phyloP scores from a whole-genome alignment of 495 filamentous ascomycete species.

The Lasiosphaeria hispida region DNA sequence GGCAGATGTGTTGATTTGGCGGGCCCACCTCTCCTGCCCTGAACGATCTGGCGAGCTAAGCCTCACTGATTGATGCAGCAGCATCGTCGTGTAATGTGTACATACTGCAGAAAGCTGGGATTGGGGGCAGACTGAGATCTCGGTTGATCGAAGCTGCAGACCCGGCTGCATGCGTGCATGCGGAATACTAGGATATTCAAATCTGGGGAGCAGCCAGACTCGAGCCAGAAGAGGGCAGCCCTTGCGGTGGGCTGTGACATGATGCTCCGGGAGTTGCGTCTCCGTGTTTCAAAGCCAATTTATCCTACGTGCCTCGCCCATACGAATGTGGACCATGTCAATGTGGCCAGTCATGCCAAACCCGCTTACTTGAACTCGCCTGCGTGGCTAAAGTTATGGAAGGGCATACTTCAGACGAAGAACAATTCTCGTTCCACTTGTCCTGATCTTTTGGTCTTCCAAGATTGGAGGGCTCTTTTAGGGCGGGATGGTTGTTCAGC shows the following conservation, averaged over 20 bases:
- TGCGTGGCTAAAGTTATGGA: conserved; percentile 8
- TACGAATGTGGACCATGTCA: background rate
- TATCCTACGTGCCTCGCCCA: conserved; percentile 11
- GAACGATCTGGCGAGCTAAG: too few relatives aligned
- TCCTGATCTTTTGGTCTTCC: background rate
- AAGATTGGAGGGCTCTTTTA: background rate
- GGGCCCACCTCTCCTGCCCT: too few relatives aligned
- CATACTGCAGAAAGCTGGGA: background rate
- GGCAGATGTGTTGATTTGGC: too few relatives aligned
- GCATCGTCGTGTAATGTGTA: background rate
- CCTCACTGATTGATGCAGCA: background rate
- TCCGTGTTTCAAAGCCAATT: conserved; percentile 28
- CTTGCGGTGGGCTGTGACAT: background rate
- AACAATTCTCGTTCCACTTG: background rate
- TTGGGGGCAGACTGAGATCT: too few relatives aligned
- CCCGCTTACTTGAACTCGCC: conserved; percentile 2
- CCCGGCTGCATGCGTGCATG: too few relatives aligned
- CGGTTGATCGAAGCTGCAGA: too few relatives aligned
- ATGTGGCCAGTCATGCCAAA: conserved; percentile 3
- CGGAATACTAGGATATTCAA: too few relatives aligned
- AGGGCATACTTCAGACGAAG: background rate
- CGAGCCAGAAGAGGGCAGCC: too few relatives aligned
- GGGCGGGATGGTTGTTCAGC: background rate
- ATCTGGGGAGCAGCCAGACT: too few relatives aligned
- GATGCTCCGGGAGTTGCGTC: conserved; percentile 20